phyloP scores from a whole-genome alignment of 2,329 filamentous ascomycete species.

The Drechslerella dactyloides region DNA sequence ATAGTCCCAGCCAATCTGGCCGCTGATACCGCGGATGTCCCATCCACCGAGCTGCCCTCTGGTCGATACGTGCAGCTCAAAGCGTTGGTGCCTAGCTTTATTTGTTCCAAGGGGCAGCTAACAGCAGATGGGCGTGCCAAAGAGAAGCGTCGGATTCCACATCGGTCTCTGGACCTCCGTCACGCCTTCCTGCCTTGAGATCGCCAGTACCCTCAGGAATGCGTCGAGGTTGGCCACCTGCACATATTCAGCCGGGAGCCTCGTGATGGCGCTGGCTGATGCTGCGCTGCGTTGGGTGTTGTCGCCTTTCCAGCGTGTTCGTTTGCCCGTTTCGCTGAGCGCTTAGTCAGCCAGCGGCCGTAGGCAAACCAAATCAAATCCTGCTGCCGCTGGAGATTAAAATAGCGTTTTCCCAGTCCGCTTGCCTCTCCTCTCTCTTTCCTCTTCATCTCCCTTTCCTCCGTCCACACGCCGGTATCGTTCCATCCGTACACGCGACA shows the following conservation, averaged over 20 bases:
- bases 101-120: slow-evolving; percentile 27
- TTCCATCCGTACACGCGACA: slow-evolving; percentile 39
- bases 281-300: slow-evolving; percentile 25
- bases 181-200: slow-evolving; percentile 29
- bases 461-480: slow-evolving; percentile 25
- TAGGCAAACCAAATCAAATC: background rate
- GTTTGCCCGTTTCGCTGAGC: background rate
- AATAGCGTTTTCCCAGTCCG: slow-evolving; percentile 21
- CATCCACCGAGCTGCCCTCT: background rate
- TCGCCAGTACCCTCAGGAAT: slow-evolving; percentile 19
- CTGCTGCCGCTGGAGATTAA: slow-evolving; percentile 13
- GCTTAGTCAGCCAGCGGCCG: slow-evolving; percentile 35
- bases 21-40: background rate
- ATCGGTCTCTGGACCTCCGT: slow-evolving; percentile 8
- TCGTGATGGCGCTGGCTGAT: slow-evolving; percentile 29
- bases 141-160: background rate
- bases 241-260: background rate
- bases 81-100: slow-evolving; percentile 30
- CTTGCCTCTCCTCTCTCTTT: slow-evolving; percentile 16
- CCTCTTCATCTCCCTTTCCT: slow-evolving; percentile 20
- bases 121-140: slow-evolving; percentile 1
- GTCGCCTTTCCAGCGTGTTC: slow-evolving; percentile 28
- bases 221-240: slow-evolving; percentile 6
- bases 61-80: background rate
- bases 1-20: slow-evolving; percentile 5